These are phyloP conservation scores for Candolleomyces aberdarensis DNA, from an alignment of 768 basidiomycete species.

Conservation along the genomic window DNA sequence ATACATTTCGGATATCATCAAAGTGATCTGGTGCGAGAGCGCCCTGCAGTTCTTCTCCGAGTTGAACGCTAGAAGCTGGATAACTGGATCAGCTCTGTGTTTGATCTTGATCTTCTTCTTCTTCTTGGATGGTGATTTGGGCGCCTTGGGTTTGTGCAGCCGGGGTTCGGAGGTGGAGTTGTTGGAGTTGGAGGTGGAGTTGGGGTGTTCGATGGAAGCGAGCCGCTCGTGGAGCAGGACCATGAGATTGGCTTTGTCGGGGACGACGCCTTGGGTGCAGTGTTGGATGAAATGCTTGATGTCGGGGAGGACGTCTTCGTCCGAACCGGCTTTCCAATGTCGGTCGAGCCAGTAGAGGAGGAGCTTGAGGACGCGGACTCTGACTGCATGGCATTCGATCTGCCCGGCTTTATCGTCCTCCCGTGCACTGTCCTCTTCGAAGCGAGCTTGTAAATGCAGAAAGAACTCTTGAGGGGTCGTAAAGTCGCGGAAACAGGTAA, in stretches of 20 bases:
- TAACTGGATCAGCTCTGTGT: too few species aligned
- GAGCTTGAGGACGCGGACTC: constrained; percentile 56
- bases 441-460: constrained; percentile 40
- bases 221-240: background rate
- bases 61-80: too few species aligned
- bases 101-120: too few species aligned
- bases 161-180: background rate
- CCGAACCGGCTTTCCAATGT: constrained; percentile 60
- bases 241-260: background rate
- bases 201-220: constrained; percentile 1
- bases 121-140: too few species aligned
- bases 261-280: background rate
- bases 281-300: constrained; percentile 8
- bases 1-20: too few species aligned
- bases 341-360: constrained; percentile 69
- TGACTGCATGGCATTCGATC: constrained; percentile 43
- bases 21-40: too few species aligned
- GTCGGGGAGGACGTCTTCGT: constrained; percentile 35
- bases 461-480: constrained; percentile 46
- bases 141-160: background rate
- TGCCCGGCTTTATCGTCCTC: constrained; percentile 17
- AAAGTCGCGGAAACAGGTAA: constrained; percentile 70
- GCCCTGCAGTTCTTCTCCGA: too few species aligned
- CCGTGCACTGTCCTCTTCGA: constrained; percentile 32
- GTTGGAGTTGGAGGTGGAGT: constrained; percentile 10